Conservation (phyloP, 2,329 filamentous ascomycete genomes). For the Paraphoma sp. region DNA sequence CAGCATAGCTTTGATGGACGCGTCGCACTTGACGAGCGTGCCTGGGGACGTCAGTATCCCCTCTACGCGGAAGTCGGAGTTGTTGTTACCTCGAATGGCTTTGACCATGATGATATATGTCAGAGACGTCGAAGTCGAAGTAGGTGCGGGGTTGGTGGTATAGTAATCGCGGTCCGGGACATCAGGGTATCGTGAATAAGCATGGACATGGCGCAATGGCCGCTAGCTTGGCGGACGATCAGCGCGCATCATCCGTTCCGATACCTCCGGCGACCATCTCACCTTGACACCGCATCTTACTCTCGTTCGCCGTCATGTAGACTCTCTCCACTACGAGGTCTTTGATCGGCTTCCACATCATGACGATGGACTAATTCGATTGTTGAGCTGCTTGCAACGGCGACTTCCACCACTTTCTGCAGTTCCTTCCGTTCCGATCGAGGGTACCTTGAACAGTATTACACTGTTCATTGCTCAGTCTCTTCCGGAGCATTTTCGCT, state of each 20-base stretch:
- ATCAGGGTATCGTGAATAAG: slow-evolving; percentile 30
- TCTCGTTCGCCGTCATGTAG: not conserved
- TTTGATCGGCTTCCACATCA: not conserved
- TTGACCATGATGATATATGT: slow-evolving; percentile 58
- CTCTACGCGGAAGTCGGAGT: not conserved
- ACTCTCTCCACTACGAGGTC: not conserved
- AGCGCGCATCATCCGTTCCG: slow-evolving; percentile 6
- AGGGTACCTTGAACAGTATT: no score
- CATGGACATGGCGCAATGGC: not conserved
- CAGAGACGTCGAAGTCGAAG: slow-evolving; percentile 3
- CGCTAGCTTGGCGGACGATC: slow-evolving; percentile 21
- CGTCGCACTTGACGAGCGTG: slow-evolving; percentile 80
- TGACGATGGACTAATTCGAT: not conserved
- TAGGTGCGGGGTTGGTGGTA: not conserved
- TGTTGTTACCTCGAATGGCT: slow-evolving; percentile 61
- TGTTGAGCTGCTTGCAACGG: not conserved
- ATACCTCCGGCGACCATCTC: slow-evolving; percentile 1
- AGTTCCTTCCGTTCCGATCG: not conserved
- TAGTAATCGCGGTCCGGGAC: slow-evolving; percentile 10
- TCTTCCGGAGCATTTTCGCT: no score
- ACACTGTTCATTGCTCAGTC: no score
- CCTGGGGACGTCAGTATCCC: slow-evolving; percentile 52
- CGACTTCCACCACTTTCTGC: not conserved
- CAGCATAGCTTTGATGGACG: slow-evolving; percentile 87
- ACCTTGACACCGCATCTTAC: not conserved